Evolutionary conservation across 345 rosid species (phyloP).

Genomic region (Brassica incana): DNA sequence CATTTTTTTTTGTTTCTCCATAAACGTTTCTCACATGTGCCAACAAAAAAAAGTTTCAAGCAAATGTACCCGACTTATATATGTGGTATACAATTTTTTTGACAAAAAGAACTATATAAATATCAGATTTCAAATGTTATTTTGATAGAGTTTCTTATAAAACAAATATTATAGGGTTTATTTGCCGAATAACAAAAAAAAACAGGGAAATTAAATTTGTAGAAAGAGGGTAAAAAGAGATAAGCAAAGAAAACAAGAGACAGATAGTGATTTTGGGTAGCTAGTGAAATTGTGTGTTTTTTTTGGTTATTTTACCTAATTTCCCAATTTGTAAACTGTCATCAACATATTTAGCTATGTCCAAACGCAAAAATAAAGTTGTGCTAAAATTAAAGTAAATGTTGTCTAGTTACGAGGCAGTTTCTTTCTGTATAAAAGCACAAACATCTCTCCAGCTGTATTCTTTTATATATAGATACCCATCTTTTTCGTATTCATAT

Average conservation of each 20-base stretch:
- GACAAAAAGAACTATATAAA: not conserved
- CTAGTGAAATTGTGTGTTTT: too few species aligned
- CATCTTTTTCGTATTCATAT: constrained; percentile 23
- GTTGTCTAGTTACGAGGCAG: not conserved
- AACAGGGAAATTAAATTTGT: too few species aligned
- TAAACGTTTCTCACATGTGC: not conserved
- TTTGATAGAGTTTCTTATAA: not conserved
- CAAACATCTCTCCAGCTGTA: constrained; percentile 32
- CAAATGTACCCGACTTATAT: not conserved
- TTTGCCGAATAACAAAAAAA: too few species aligned
- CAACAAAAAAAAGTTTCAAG: not conserved
- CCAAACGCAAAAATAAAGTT: not conserved
- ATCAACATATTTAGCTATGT: not conserved
- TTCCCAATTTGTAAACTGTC: not conserved
- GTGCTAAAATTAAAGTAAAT: not conserved
- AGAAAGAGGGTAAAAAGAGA: too few species aligned
- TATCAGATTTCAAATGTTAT: not conserved
- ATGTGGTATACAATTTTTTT: not conserved
- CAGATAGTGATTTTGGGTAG: too few species aligned
- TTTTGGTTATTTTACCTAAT: too few species aligned
- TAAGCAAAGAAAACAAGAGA: too few species aligned
- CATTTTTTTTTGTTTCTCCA: not conserved
- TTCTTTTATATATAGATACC: constrained; percentile 1
- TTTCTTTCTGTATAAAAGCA: not conserved
- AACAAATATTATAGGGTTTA: not conserved